Conservation (phyloP, 768 basidiomycete genomes). For the Boletus pseudopeckii region DNA sequence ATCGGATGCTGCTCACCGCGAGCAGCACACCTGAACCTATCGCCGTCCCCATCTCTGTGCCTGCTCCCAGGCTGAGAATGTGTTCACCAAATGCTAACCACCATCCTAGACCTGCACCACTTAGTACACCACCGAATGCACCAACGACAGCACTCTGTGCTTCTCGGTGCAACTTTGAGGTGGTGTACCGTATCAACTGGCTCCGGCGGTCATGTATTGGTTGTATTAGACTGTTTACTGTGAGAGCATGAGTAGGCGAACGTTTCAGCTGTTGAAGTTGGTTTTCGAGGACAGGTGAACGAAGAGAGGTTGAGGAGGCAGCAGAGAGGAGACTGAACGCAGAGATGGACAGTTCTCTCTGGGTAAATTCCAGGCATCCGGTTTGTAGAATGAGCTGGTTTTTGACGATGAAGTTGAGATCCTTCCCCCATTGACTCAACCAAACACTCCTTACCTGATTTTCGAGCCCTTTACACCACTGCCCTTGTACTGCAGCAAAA, state of each 20-base stretch:
- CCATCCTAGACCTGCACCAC: conserved; percentile 57
- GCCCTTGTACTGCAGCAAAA: conserved; percentile 28
- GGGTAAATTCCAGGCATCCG: conserved; percentile 51
- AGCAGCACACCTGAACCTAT: conserved; percentile 56
- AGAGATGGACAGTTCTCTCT: conserved; percentile 40
- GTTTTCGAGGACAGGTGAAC: conserved; percentile 59
- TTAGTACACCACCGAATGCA: conserved; percentile 45
- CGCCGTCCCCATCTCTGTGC: conserved; percentile 54
- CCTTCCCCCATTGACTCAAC: neutral
- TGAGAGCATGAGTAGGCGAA: conserved; percentile 45
- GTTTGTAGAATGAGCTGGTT: conserved; percentile 61
- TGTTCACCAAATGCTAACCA: conserved; percentile 42
- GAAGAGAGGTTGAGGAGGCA: conserved; percentile 30
- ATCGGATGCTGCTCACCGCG: conserved; percentile 49
- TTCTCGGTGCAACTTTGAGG: conserved; percentile 56
- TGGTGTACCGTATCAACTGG: conserved; percentile 55
- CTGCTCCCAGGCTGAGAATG: conserved; percentile 32
- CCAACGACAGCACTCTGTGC: conserved; percentile 57
- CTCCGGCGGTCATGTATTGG: conserved; percentile 51
- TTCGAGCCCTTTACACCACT: conserved; percentile 48
- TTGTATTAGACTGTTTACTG: conserved; percentile 42
- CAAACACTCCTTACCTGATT: conserved; percentile 38
- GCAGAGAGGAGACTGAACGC: conserved; percentile 39
- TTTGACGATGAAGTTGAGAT: neutral
- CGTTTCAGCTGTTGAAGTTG: conserved; percentile 49